Conservation (phyloP, 345 rosid genomes). For the Citrus medica region DNA sequence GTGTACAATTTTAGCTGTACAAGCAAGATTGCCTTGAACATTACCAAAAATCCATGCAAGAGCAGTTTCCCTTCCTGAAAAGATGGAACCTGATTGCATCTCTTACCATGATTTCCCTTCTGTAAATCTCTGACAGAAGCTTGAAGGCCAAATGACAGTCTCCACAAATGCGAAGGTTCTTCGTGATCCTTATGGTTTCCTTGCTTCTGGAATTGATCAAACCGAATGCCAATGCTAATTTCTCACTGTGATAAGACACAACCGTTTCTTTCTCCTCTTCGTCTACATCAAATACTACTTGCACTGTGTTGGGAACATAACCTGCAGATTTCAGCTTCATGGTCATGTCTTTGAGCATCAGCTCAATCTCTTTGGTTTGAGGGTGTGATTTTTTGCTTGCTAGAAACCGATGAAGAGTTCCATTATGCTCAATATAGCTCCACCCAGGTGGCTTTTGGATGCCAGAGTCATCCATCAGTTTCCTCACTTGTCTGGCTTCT, state of each 20-base stretch:
- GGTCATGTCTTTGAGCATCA: conserved; percentile 32
- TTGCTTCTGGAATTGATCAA: conserved; percentile 17
- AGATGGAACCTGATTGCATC: conserved; percentile 47
- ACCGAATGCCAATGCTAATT: conserved; percentile 38
- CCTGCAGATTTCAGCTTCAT: conserved; percentile 29
- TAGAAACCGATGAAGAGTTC: conserved; percentile 26
- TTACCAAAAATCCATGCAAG: conserved; percentile 45
- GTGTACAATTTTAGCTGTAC: not conserved
- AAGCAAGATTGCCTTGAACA: not conserved
- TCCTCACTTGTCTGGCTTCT: conserved; percentile 31
- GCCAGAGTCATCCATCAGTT: conserved; percentile 31
- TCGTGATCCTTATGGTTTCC: conserved; percentile 31
- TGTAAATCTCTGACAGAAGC: conserved; percentile 28
- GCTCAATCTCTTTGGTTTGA: conserved; percentile 16
- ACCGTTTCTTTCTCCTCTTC: conserved; percentile 40
- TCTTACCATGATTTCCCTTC: conserved; percentile 36
- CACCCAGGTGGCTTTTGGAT: conserved; percentile 38
- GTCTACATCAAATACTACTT: conserved; percentile 37
- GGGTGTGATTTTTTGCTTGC: conserved; percentile 27
- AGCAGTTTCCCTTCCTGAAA: conserved; percentile 35
- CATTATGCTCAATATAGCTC: conserved; percentile 29
- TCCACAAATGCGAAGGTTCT: conserved; percentile 43
- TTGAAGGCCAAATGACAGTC: conserved; percentile 43
- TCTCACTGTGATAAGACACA: conserved; percentile 44
- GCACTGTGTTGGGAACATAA: conserved; percentile 22